phyloP scores from a whole-genome alignment of 108 stramenopile genomes.

The Cyclostephanos tholiformis region DNA sequence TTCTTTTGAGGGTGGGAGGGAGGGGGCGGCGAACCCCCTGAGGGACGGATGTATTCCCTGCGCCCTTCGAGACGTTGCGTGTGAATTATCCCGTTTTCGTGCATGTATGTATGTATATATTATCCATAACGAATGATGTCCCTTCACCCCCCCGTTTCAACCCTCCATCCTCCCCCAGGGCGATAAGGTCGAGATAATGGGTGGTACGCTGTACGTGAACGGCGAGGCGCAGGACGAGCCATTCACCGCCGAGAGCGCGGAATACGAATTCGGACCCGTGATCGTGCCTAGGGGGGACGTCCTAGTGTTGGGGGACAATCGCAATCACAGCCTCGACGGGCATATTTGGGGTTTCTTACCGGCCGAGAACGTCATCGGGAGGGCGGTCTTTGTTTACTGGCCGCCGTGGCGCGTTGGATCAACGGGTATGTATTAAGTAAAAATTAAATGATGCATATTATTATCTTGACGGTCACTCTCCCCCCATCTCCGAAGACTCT shows the following conservation, averaged over 20 bases:
- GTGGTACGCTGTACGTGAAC: constrained; percentile 89
- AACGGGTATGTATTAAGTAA: constrained; percentile 61
- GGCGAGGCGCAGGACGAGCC: constrained; percentile 88
- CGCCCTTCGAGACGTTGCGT: neutral
- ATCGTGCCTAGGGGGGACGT: constrained; percentile 83
- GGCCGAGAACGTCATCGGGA: constrained; percentile 57
- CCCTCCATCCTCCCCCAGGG: constrained; percentile 46
- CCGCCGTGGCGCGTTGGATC: constrained; percentile 90
- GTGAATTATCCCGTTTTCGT: constrained; percentile 1
- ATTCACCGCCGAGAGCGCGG: constrained; percentile 86
- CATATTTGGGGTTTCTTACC: constrained; percentile 88
- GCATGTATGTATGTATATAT: too few relatives aligned
- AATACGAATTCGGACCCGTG: constrained; percentile 87
- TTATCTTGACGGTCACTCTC: too few relatives aligned
- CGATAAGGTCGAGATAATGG: constrained; percentile 87
- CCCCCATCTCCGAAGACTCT: too few relatives aligned
- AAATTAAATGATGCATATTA: too few relatives aligned
- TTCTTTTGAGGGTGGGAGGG: too few relatives aligned
- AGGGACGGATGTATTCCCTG: too few relatives aligned
- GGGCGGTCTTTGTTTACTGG: constrained; percentile 91
- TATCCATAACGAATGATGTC: too few relatives aligned
- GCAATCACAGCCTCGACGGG: constrained; percentile 89
- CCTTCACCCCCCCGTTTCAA: constrained; percentile 1
- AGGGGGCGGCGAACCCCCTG: too few relatives aligned
- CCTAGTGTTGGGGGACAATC: constrained; percentile 90